phyloP scores from a whole-genome alignment of 495 filamentous ascomycete species.

The Neurospora discreta region DNA sequence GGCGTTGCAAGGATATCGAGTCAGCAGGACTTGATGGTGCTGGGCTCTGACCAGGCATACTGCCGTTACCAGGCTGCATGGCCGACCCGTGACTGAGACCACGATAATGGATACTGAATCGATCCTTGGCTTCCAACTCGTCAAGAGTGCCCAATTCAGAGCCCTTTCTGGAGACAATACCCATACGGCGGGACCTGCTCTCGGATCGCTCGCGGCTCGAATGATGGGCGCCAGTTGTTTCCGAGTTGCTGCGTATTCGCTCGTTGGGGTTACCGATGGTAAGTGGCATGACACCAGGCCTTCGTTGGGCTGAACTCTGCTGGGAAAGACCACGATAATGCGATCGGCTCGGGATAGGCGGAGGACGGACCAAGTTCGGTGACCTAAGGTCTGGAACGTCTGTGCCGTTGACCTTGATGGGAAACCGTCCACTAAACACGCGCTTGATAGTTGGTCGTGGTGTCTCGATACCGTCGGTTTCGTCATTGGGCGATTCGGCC shows the following conservation, averaged over 20 bases:
- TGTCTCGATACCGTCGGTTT: constrained; percentile 58
- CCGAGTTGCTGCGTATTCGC: constrained; percentile 79
- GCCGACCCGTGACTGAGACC: constrained; percentile 73
- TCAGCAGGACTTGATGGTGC: constrained; percentile 50
- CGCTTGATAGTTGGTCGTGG: constrained; percentile 62
- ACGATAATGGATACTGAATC: constrained; percentile 63
- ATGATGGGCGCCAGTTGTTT: constrained; percentile 51
- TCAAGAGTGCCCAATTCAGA: constrained; percentile 65
- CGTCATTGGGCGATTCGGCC: constrained; percentile 53
- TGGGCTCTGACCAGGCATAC: constrained; percentile 29
- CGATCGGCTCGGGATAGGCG: constrained; percentile 62
- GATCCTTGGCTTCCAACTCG: constrained; percentile 55
- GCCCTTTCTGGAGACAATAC: constrained; percentile 65
- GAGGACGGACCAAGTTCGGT: constrained; percentile 53
- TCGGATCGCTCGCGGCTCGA: constrained; percentile 37
- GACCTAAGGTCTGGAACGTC: constrained; percentile 49
- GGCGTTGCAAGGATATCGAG: constrained; percentile 35
- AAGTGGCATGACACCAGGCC: constrained; percentile 60
- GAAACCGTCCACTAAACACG: constrained; percentile 68
- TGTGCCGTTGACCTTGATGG: constrained; percentile 60
- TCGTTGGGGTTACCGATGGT: constrained; percentile 61
- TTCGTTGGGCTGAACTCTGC: constrained; percentile 49
- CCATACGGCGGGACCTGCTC: constrained; percentile 63
- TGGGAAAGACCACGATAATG: constrained; percentile 72
- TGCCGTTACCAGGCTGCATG: constrained; percentile 41